Base-by-base conservation (phyloP, 257 asterid species). In the Primulina eburnea region DNA sequence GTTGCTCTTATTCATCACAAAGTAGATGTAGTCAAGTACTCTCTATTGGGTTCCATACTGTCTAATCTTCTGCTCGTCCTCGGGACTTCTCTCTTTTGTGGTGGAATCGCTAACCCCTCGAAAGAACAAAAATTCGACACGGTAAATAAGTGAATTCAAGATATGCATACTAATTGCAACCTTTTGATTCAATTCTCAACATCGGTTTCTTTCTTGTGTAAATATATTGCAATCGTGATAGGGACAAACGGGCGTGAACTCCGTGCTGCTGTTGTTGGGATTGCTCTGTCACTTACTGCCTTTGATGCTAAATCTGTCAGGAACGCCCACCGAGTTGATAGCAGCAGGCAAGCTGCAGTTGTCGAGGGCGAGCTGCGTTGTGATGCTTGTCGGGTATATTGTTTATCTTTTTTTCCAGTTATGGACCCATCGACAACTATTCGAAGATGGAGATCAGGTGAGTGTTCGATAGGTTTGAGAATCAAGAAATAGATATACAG, bases 211-310 rank as follows among this genome's bases (percentile, higher is more conserved):
- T 40, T 47, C 7, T 47, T 4, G 20, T 14, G 56, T n/a, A 9
- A 21, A 18, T 33, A 35, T 34, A 1, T 52, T 53, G 21, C 11
- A 21, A 20, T 8, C 37, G 37, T 8, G n/a, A 79, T 88, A 87
- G 96, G 89, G 77, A 82, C 96, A 92, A 82, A 90, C 92, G 3
- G 98, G 87, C 62, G 94, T 92, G 30, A 89, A 92, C 78, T 76
- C 89, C 0, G 35, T 86, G 35, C 89, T 92, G 17, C 50, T 92
- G 78, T 4, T 92, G 67, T 64, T 92, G 78, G 95, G 87, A 65
- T 74, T 89, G 69, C 37, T 92, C 59, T 89, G 96, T 76, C 95
- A 89, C 18, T 43, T 80, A 0, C 35, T 89, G n/a, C 98, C 98
- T 1, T 28, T 92, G 75, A 79, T 86, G 90, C 84, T 84, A 37